phyloP scores from a whole-genome alignment of 2,329 filamentous ascomycete species.

The Fusarium nelsonii region DNA sequence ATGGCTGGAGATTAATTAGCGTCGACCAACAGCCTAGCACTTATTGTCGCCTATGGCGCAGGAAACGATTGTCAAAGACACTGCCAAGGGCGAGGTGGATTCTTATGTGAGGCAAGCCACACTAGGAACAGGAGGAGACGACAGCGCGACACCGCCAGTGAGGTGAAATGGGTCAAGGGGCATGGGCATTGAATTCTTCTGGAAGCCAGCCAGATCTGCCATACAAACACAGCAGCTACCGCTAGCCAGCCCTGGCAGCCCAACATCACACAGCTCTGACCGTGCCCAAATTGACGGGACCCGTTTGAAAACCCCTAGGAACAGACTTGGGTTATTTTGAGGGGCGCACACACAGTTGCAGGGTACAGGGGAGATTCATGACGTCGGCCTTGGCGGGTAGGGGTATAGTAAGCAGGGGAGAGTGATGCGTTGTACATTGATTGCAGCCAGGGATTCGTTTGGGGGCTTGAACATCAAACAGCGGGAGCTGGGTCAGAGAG shows the following conservation, averaged over 20 bases:
- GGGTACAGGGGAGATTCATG: slow-evolving; percentile 43
- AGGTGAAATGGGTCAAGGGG: slow-evolving; percentile 31
- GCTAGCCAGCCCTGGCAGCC: slow-evolving; percentile 38
- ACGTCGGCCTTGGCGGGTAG: slow-evolving; percentile 41
- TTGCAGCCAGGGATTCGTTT: slow-evolving; percentile 31
- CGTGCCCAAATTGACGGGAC: slow-evolving; percentile 42
- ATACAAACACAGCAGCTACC: slow-evolving; percentile 32
- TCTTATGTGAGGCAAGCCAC: slow-evolving; percentile 49
- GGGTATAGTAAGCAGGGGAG: slow-evolving; percentile 21
- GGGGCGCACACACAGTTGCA: slow-evolving; percentile 46
- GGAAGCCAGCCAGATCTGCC: slow-evolving; percentile 47
- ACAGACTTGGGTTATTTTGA: slow-evolving; percentile 34
- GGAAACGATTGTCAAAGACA: slow-evolving; percentile 30
- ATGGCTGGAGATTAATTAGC: slow-evolving; percentile 46
- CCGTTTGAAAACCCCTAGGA: slow-evolving; percentile 38
- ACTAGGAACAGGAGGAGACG: slow-evolving; percentile 18
- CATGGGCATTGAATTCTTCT: slow-evolving; percentile 40
- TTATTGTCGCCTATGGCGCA: slow-evolving; percentile 30
- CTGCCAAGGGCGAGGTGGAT: slow-evolving; percentile 37
- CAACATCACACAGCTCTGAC: slow-evolving; percentile 40
- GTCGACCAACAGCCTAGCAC: slow-evolving; percentile 28
- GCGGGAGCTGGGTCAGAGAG: slow-evolving; percentile 43
- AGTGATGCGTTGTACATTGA: slow-evolving; percentile 40
- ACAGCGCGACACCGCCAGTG: slow-evolving; percentile 41
- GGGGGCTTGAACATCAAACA: slow-evolving; percentile 37